These are phyloP conservation scores for Malassezia cuniculi DNA, from an alignment of 1,284 basidiomycete species.

Conservation along the genomic window DNA sequence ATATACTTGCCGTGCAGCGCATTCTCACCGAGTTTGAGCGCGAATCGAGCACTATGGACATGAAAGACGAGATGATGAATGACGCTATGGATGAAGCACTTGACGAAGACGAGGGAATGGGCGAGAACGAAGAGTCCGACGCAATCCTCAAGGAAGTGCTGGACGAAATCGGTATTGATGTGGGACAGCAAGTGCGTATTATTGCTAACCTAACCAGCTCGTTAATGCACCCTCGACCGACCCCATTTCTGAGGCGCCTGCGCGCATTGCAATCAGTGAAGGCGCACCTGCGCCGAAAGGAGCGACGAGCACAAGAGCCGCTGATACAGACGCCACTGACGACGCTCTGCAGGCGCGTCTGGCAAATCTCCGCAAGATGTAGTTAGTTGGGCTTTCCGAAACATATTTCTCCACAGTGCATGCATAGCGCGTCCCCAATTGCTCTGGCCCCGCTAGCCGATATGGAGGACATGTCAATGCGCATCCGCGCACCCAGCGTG, in stretches of 20 bases:
- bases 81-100: slow-evolving; percentile 97
- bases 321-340: slow-evolving; percentile 29
- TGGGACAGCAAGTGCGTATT: slow-evolving; percentile 69
- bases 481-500: too few relatives aligned
- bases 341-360: slow-evolving; percentile 40
- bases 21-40: slow-evolving; percentile 98
- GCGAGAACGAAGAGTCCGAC: slow-evolving; percentile 79
- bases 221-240: slow-evolving; percentile 30
- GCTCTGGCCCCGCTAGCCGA: too few relatives aligned
- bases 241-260: slow-evolving; percentile 21
- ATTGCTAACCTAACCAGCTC: slow-evolving; percentile 16
- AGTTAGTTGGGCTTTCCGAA: background rate
- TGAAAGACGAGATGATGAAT: slow-evolving; percentile 99
- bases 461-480: too few relatives aligned
- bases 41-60: slow-evolving; percentile 95
- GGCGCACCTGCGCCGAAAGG: slow-evolving; percentile 14
- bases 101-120: slow-evolving; percentile 73
- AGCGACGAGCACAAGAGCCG: slow-evolving; percentile 8
- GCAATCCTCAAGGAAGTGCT: slow-evolving; percentile 90
- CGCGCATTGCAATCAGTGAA: slow-evolving; percentile 37
- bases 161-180: slow-evolving; percentile 86
- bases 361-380: slow-evolving; percentile 26
- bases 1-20: slow-evolving; percentile 81
- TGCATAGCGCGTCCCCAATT: too few relatives aligned
- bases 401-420: background rate